Evolutionary conservation across 805 yeast species (phyloP), one percentile per base, ranked within the genome.

Genomic region (Pichia membranifaciens): DNA sequence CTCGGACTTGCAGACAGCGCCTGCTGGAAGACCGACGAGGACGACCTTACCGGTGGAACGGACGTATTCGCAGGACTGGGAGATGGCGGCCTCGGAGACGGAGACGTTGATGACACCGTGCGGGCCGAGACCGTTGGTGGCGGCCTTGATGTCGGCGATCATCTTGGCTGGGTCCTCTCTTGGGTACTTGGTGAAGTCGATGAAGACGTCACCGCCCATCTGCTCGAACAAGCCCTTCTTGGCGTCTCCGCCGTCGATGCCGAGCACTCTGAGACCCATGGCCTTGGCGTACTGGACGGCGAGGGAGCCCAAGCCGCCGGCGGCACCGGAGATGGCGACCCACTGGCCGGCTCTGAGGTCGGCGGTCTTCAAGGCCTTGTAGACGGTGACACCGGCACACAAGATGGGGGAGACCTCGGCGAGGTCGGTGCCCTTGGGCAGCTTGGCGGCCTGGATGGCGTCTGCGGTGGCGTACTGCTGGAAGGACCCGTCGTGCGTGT

Each of bases 401-500:
- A 74, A 63, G 54, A 74, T 72, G 53, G 79, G 79, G 20, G 78
- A 61, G 50, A 69, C 70, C 50, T 64, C 54, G 36, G 78, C 76
- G 62, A 74, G 69, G 55, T 74, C 77, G 32, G 74, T 62, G 51
- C 75, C 75, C 47, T 58, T 49, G 15, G 77, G 73, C 48, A 74
- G 68, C 45, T 65, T 60, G 16, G 78, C 78, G 33, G 79, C 79
- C 53, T 74, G 79, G 41, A 72, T 62, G 22, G 76, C 75, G 55
- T 74, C 78, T 31, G 78, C 79, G 43, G 78, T 74, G 38, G 78
- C 78, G 51, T 73, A 74, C 58, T 74, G 74, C 58, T 74, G 79
- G 71, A 74, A 74, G 22, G 76, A 70, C 50, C 79, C 87, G 60
- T 81, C 85, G 62, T 81, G 85, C 45, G 87, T 80, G 74, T 79